phyloP scores from a whole-genome alignment of 345 rosid genomes.

The Eucalyptus grandis region DNA sequence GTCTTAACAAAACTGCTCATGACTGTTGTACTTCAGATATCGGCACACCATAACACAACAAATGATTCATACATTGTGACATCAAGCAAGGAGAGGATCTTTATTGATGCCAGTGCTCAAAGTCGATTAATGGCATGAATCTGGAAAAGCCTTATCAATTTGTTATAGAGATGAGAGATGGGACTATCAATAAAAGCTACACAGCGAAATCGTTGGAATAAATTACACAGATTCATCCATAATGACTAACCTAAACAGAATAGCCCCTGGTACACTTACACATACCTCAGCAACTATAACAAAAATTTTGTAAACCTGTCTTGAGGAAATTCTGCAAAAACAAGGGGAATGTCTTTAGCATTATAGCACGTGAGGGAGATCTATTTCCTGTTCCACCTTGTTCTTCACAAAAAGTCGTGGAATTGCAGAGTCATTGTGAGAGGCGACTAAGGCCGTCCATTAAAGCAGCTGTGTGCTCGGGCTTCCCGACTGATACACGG shows the following conservation, averaged over 20 bases:
- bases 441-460: constrained; percentile 43
- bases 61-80: neutral
- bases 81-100: neutral
- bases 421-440: constrained; percentile 5
- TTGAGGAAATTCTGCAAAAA: neutral
- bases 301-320: neutral
- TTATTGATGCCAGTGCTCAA: neutral
- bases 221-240: neutral
- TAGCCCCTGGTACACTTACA: neutral
- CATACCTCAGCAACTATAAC: neutral
- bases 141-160: neutral
- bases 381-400: neutral
- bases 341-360: neutral
- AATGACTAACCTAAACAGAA: neutral
- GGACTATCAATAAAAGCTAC: neutral
- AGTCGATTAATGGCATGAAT: neutral
- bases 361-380: neutral
- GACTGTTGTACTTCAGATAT: neutral
- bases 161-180: neutral
- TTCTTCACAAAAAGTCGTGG: neutral
- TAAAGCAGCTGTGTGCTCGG: constrained; percentile 67
- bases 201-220: neutral
- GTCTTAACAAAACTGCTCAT: neutral
- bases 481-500: constrained; percentile 76
- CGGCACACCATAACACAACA: neutral